Percentiles rank a stretch among this genome's conserved stretches.
These are phyloP conservation scores for Boletus sp. DNA, from an alignment of 768 basidiomycete genomes.

Conservation along the genomic window DNA sequence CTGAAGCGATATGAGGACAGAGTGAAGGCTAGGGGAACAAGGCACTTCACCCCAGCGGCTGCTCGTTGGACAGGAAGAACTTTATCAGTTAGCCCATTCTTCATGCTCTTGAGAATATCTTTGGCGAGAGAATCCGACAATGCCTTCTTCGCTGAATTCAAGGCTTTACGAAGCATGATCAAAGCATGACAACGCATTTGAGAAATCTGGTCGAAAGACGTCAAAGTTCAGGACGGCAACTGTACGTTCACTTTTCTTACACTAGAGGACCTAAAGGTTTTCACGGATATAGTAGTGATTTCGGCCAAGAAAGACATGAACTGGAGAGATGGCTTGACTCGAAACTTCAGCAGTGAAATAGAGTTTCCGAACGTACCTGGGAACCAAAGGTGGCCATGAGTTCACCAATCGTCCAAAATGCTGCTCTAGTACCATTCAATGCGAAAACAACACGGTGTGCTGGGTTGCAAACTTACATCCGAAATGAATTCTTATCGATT, in stretches of 20 bases:
- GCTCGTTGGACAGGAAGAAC: conserved; percentile 82
- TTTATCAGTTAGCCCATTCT: conserved; percentile 73
- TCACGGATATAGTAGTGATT: conserved; percentile 62
- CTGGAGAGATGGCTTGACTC: conserved; percentile 37
- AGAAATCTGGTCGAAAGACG: conserved; percentile 50
- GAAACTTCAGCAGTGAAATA: neutral
- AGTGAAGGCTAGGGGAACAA: conserved; percentile 1
- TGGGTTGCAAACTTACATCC: conserved; percentile 50
- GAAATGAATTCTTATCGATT: conserved; percentile 58
- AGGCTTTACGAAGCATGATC: conserved; percentile 69
- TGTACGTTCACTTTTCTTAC: conserved; percentile 41
- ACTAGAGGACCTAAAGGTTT: conserved; percentile 66
- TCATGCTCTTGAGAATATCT: conserved; percentile 85
- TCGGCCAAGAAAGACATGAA: conserved; percentile 96
- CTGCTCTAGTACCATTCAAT: conserved; percentile 50
- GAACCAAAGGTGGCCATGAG: conserved; percentile 81
- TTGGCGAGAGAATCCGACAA: conserved; percentile 73
- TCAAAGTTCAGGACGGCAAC: conserved; percentile 3
- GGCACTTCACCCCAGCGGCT: conserved; percentile 60
- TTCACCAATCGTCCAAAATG: conserved; percentile 85
- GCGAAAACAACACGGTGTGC: neutral
- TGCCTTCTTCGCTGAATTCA: conserved; percentile 79
- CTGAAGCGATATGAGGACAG: conserved; percentile 24
- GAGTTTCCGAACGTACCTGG: conserved; percentile 53
- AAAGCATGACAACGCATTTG: conserved; percentile 82